A percentile compares a stretch with the other conserved stretches of the same genome.
Conservation (phyloP, 2,329 filamentous ascomycete species). For the Claviceps humidiphila region DNA sequence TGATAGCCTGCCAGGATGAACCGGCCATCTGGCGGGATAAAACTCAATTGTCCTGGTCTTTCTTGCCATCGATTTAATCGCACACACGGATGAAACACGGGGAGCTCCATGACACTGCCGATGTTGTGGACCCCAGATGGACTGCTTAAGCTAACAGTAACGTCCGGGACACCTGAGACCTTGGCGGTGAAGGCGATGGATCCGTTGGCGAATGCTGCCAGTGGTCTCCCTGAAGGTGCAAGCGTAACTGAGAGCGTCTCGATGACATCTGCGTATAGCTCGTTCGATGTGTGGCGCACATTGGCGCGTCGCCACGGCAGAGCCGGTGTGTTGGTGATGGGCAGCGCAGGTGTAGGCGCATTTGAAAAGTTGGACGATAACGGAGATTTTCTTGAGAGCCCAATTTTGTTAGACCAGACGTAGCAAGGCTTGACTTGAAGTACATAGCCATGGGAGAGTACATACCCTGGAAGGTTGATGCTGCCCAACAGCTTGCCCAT, state of each 20-base stretch:
- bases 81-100: constrained; percentile 94
- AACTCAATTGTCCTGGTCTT: constrained; percentile 80
- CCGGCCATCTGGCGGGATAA: constrained; percentile 85
- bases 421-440: background rate
- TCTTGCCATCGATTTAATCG: constrained; percentile 82
- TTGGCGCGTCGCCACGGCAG: constrained; percentile 85
- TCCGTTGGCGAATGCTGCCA: constrained; percentile 79
- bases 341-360: constrained; percentile 25
- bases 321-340: constrained; percentile 35
- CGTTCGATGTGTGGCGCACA: constrained; percentile 91
- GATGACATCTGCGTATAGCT: constrained; percentile 90
- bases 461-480: constrained; percentile 67
- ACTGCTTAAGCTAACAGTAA: constrained; percentile 67
- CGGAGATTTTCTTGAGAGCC: constrained; percentile 24
- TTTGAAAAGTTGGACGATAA: constrained; percentile 25
- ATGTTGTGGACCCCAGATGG: constrained; percentile 72
- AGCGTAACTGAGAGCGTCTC: constrained; percentile 81
- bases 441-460: background rate
- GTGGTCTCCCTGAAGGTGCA: constrained; percentile 75
- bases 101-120: constrained; percentile 63
- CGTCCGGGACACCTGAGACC: constrained; percentile 84
- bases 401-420: background rate
- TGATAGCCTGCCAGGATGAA: constrained; percentile 93
- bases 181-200: constrained; percentile 93
- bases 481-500: constrained; percentile 80